phyloP scores from a whole-genome alignment of 345 rosid genomes.

The Arabidopsis thaliana region TAIR10.1 NC_003070.9:24004001-24004500 shows the following conservation, averaged over 20 bases:
- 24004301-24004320: background rate
- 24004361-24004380: background rate
- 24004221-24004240: background rate
- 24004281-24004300: background rate
- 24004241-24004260: no score
- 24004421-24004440: slow-evolving; percentile 6
- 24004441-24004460: slow-evolving; percentile 20
- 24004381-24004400: background rate
- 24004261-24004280: no score
- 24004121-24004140: background rate
- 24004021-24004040: slow-evolving; percentile 34
- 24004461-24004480: slow-evolving; percentile 32
- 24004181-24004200: background rate
- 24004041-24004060: slow-evolving; percentile 1
- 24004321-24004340: background rate
- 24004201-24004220: background rate
- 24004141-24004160: background rate
- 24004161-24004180: background rate
- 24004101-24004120: no score
- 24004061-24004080: slow-evolving; percentile 32
- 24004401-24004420: background rate
- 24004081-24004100: background rate
- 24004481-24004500: slow-evolving; percentile 30
- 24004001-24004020: slow-evolving; percentile 11
- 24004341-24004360: background rate